Base-by-base conservation (phyloP, 768 basidiomycete genomes). In the Lactarius sanguifluus region DNA sequence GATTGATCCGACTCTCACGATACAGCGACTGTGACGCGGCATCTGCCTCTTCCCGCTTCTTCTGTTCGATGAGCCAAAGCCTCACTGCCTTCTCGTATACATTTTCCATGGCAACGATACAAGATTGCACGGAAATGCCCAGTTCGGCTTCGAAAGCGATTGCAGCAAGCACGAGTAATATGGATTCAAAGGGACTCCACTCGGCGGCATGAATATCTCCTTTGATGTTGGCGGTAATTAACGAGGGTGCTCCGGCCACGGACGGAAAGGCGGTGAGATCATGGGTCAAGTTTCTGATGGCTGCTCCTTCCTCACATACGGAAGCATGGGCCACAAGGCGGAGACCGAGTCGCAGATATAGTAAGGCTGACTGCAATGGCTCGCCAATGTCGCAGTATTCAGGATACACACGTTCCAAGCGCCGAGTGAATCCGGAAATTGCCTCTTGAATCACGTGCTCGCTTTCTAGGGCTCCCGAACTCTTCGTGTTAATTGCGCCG, bases 61-160 rank as follows among this genome's bases (percentile, higher is more conserved):
- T 85, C 30, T 86, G 85, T 70, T 97, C 91, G 52, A 89, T 86
- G 52, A 86, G 80, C 96, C 96, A 98, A 25, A 96, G 81, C n/a
- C 86, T 81, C 55, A 87, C 81, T 3, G 86, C 80, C 72, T 89
- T 89, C 61, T 90, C 88, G 71, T 91, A 94, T 13, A 81, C 75
- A 7, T 71, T 76, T 61, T 83, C 81, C 36, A 94, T 65, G 7
- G 75, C 41, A 15, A 69, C 63, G 15, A 85, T 67, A 36, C 74
- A 71, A 6, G 73, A 52, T 41, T 70, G 70, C 1, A 76, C 56
- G 23, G 75, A 76, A 34, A 81, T 72, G n/a, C 82, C 83, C 2
- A 81, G 66, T n/a, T 77, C 72, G n/a, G 69, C 75, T 58, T 86
- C 80, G 36, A 82, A 75, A 4, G 77, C 77, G 23, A 85, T 71